Conservation (phyloP, 1,284 basidiomycete genomes). For the Cutaneotrichosporon cavernicola region DNA sequence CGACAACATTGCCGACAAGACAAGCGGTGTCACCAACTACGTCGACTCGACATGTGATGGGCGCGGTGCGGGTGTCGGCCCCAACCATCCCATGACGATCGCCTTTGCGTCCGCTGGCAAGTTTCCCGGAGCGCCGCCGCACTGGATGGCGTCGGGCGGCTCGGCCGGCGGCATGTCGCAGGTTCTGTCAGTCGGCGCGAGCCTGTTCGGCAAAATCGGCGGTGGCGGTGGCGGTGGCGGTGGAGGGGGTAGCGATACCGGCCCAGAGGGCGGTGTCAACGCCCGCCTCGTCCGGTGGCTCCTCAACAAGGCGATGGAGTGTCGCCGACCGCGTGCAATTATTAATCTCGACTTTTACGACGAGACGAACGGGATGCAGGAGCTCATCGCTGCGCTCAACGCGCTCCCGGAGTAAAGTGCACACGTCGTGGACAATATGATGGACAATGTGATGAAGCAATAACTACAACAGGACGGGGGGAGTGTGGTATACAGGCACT, state of each 20-base stretch:
- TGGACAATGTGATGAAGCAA: not conserved
- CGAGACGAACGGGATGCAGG: constrained; percentile 17
- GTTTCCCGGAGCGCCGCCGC: constrained; percentile 71
- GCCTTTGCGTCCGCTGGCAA: constrained; percentile 73
- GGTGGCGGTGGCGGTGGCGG: not conserved
- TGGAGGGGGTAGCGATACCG: not conserved
- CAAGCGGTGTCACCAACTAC: constrained; percentile 52
- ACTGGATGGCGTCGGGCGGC: constrained; percentile 56
- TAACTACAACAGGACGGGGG: not conserved
- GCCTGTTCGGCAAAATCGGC: constrained; percentile 17
- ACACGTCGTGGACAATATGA: not conserved
- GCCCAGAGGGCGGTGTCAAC: constrained; percentile 66
- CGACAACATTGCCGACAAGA: constrained; percentile 51
- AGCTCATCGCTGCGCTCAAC: constrained; percentile 24
- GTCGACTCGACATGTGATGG: constrained; percentile 25
- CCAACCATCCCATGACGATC: constrained; percentile 58
- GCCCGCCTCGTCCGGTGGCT: constrained; percentile 67
- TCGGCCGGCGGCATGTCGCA: constrained; percentile 16
- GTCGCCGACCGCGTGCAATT: constrained; percentile 35
- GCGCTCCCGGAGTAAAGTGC: not conserved
- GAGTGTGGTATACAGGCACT: too few relatives aligned
- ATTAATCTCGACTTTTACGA: constrained; percentile 48
- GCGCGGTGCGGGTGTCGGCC: constrained; percentile 11
- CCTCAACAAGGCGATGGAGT: constrained; percentile 52
- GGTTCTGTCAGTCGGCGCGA: constrained; percentile 6